These are phyloP conservation scores for Corniculantispora saksenae DNA, from an alignment of 2,329 filamentous ascomycete genomes.

Conservation along the genomic window DNA sequence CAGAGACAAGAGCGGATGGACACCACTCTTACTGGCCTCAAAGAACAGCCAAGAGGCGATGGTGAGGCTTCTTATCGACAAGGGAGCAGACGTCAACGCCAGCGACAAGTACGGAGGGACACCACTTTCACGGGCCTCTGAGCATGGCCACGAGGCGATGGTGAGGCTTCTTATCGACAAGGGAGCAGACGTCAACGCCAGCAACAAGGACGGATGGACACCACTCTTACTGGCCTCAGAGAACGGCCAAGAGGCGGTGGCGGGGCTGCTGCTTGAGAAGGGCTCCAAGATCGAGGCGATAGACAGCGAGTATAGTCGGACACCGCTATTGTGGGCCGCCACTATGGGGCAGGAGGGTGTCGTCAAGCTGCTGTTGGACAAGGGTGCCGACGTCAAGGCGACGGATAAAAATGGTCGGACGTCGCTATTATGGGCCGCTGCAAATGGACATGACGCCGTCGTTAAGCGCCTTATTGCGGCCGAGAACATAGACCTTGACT, in stretches of 20 bases:
- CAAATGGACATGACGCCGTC: no score
- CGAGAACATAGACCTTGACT: neutral
- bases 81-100: slow-evolving; percentile 15
- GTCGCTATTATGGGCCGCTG: slow-evolving; percentile 23
- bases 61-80: neutral
- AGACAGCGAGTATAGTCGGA: neutral
- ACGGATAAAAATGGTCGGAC: slow-evolving; percentile 7
- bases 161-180: slow-evolving; percentile 16
- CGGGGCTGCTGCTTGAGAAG: slow-evolving; percentile 15
- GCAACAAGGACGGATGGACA: slow-evolving; percentile 5
- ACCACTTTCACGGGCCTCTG: slow-evolving; percentile 18
- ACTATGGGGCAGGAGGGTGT: slow-evolving; percentile 11
- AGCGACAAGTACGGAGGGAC: slow-evolving; percentile 3
- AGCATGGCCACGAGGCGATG: slow-evolving; percentile 15
- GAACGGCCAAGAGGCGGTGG: slow-evolving; percentile 23
- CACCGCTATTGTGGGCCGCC: slow-evolving; percentile 20
- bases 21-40: slow-evolving; percentile 24
- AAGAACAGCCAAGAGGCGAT: slow-evolving; percentile 25
- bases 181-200: slow-evolving; percentile 15
- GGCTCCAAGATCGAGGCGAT: slow-evolving; percentile 9
- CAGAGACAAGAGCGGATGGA: slow-evolving; percentile 2
- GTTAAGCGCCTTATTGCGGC: neutral
- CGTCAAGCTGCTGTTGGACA: slow-evolving; percentile 10
- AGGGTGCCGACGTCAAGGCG: slow-evolving; percentile 13
- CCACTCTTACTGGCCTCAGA: slow-evolving; percentile 25